Conservation (phyloP, 164 flowering plant genomes). For the Echeveria elegans region DNA sequence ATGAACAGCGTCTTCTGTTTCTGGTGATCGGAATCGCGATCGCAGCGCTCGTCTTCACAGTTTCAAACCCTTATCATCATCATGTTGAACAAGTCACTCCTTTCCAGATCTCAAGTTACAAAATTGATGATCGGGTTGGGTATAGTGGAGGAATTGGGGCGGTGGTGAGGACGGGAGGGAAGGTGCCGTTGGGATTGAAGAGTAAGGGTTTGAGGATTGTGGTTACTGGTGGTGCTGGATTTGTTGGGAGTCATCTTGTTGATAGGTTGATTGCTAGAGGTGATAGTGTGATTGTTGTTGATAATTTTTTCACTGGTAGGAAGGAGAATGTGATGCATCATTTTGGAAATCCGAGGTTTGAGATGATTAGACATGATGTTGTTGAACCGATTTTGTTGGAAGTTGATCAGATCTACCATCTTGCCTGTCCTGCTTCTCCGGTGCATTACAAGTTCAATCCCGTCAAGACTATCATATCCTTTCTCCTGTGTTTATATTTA, state of each 20-base stretch:
- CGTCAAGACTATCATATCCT: constrained; percentile 3
- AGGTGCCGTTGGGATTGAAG: constrained; percentile 70
- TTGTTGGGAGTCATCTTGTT: constrained; percentile 40
- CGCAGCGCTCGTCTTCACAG: constrained; percentile 1
- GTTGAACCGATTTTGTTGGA: constrained; percentile 78
- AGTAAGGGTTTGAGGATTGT: constrained; percentile 67
- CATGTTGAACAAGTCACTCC: not conserved
- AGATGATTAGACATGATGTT: constrained; percentile 83
- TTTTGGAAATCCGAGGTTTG: constrained; percentile 79
- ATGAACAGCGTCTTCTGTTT: constrained; percentile 4
- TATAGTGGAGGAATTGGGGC: constrained; percentile 3
- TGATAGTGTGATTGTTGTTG: constrained; percentile 87
- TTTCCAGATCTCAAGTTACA: constrained; percentile 1
- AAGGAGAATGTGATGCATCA: constrained; percentile 89
- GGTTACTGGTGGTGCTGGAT: constrained; percentile 75
- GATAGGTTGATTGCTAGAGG: constrained; percentile 75
- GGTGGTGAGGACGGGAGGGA: constrained; percentile 34
- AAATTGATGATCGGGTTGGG: constrained; percentile 1
- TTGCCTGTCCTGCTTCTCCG: constrained; percentile 90
- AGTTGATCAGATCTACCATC: constrained; percentile 93
- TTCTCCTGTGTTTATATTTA: not conserved
- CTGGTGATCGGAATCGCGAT: not conserved
- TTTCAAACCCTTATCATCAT: not conserved
- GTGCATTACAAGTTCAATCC: constrained; percentile 84
- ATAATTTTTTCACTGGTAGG: constrained; percentile 86